Evolutionary conservation across 306 rosid genomes (phyloP).

Genomic region (Astragalus membranaceus): DNA sequence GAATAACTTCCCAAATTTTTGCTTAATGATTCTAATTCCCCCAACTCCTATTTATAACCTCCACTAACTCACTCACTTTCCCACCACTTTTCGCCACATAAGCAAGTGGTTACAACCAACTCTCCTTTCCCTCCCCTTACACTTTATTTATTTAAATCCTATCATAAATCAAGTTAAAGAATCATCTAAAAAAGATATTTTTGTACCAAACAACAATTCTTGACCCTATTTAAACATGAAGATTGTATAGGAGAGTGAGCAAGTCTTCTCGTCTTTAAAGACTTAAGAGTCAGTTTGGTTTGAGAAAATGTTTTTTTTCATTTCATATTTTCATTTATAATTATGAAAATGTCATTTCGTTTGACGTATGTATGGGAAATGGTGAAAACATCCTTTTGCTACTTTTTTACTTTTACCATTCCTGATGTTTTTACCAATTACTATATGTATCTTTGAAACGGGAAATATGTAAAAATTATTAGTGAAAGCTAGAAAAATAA

Average conservation of each 20-base stretch:
- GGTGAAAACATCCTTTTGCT: neutral
- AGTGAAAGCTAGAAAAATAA: neutral
- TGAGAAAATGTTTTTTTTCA: neutral
- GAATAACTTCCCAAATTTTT: too few species aligned
- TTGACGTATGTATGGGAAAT: neutral
- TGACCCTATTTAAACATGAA: neutral
- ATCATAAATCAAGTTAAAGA: constrained; percentile 3
- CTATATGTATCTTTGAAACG: neutral
- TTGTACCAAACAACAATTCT: neutral
- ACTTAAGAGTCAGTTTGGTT: neutral
- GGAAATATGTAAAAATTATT: neutral
- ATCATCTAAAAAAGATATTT: neutral
- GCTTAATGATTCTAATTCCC: too few species aligned
- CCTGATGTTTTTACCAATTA: neutral
- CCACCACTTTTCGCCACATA: too few species aligned
- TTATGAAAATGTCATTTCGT: neutral
- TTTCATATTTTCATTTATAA: neutral
- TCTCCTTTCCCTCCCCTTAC: too few species aligned
- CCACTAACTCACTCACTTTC: too few species aligned
- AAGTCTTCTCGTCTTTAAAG: neutral
- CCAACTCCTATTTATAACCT: too few species aligned
- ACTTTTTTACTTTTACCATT: neutral
- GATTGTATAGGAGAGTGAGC: neutral
- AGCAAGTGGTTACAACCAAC: too few species aligned
- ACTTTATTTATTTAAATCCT: too few species aligned